Conservation (phyloP, 805 yeast species). For the Clavispora asparagi region DNA sequence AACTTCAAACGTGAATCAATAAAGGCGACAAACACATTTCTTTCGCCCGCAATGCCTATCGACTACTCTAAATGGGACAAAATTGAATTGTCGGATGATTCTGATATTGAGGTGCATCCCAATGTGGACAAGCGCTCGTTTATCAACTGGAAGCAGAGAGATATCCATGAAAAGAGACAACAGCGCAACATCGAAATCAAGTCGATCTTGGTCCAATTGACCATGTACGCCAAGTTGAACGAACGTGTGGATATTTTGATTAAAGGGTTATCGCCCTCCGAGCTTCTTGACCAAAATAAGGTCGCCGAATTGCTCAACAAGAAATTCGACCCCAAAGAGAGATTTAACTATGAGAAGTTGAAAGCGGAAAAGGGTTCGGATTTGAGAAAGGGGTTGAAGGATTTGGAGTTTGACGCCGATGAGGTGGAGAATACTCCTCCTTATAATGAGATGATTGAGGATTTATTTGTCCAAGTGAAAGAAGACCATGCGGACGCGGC, state of each 20-base stretch:
- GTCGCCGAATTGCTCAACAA: conserved; percentile 40
- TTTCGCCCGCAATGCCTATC: conserved; percentile 52
- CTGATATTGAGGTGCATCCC: conserved; percentile 96
- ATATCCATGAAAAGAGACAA: conserved; percentile 87
- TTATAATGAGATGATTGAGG: conserved; percentile 90
- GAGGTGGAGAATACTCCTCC: conserved; percentile 48
- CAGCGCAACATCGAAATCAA: conserved; percentile 76
- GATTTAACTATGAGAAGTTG: conserved; percentile 42
- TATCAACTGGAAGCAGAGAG: conserved; percentile 94
- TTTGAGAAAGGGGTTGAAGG: conserved; percentile 41
- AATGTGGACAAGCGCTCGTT: conserved; percentile 93
- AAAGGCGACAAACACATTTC: background rate
- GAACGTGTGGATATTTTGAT: conserved; percentile 65
- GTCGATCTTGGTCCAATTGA: conserved; percentile 67
- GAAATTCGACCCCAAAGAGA: conserved; percentile 55
- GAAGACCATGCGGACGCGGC: conserved; percentile 52
- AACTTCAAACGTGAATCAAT: background rate
- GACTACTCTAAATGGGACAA: conserved; percentile 99
- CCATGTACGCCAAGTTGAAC: conserved; percentile 75
- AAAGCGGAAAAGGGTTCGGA: conserved; percentile 34
- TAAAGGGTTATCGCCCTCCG: conserved; percentile 32
- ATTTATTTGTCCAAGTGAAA: conserved; percentile 71
- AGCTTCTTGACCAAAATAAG: conserved; percentile 25
- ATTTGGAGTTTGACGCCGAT: conserved; percentile 29
- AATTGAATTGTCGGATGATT: conserved; percentile 91